Base-by-base conservation (phyloP, 768 basidiomycete genomes). In the Tulasnella sp. region DNA sequence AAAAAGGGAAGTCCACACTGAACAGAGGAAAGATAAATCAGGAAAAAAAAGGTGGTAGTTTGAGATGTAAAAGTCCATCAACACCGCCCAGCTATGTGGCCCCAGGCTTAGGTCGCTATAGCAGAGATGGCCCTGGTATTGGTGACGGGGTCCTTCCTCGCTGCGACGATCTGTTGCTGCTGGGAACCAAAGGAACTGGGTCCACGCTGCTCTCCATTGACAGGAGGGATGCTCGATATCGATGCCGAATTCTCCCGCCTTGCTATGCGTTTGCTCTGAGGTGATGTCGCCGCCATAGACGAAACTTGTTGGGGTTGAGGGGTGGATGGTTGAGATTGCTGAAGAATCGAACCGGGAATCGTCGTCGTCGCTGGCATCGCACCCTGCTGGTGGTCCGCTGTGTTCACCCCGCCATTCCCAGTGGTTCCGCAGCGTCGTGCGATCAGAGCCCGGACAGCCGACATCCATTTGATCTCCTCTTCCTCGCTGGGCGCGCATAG, bases 391-490 rank as follows among this genome's bases (percentile, higher is more conserved):
- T 21, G 5, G 27, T 21, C 27, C n/a, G 46, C 19, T 21, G 46
- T 29, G 46, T 7, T 7, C n/a, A 12, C 46, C 2, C 7, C n/a
- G 41, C 44, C 21, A 43, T 56, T 43, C 42, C 46, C 49, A 9
- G 51, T 24, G 11, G 34, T 34, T 22, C 50, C 44, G 12, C 89
- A 38, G 15, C 34, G 75, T 55, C 88, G 76, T 19, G 86, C 85
- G 63, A 98, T 85, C 68, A 99, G 77, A 61, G 92, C 92, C 52
- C 92, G 84, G 41, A 98, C 81, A 9, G 94, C 92, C 52, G 92
- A 92, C 49, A 99, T 75, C 96, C 96, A 99, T 70, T 87, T 89
- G 70, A 98, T 93, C 73, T 98, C 96, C 65, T 98, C 94, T 66
- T 97, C 96, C 70, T 99, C 96, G 60, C 80, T 85, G 15, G 96